phyloP scores from a whole-genome alignment of 805 yeast genomes.

The Spathaspora girioi region DNA sequence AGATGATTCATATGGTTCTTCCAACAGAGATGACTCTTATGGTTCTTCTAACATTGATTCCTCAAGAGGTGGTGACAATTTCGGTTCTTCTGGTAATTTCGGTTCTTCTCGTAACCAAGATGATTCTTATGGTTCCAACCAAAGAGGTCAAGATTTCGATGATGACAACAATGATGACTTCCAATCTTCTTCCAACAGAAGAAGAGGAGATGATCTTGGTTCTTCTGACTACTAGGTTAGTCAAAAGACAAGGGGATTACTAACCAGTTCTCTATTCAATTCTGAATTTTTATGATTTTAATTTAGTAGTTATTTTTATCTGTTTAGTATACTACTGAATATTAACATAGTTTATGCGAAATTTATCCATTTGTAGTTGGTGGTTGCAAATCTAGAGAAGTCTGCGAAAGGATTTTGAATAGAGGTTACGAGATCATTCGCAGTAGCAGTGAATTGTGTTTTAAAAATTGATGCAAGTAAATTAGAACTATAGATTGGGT shows the following conservation, averaged over 20 bases:
- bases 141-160: not conserved
- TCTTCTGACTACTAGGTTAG: constrained; percentile 2
- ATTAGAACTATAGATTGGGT: not conserved
- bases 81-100: not conserved
- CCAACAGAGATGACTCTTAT: constrained; percentile 15
- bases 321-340: not conserved
- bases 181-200: constrained; percentile 7
- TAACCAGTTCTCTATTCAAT: not conserved
- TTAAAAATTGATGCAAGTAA: too few species aligned
- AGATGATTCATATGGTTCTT: constrained; percentile 15
- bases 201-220: constrained; percentile 10
- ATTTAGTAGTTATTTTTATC: not conserved
- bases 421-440: too few species aligned
- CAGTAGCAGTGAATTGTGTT: not conserved
- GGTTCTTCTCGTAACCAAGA: not conserved
- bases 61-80: constrained; percentile 1
- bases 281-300: not conserved
- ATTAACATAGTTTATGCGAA: not conserved
- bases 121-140: constrained; percentile 13
- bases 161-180: constrained; percentile 5
- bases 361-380: not conserved
- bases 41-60: constrained; percentile 20
- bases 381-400: not conserved
- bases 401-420: too few species aligned
- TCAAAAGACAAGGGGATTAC: not conserved